Conservation (phyloP, 2,329 filamentous ascomycete species). For the Trichoderma koningii region DNA sequence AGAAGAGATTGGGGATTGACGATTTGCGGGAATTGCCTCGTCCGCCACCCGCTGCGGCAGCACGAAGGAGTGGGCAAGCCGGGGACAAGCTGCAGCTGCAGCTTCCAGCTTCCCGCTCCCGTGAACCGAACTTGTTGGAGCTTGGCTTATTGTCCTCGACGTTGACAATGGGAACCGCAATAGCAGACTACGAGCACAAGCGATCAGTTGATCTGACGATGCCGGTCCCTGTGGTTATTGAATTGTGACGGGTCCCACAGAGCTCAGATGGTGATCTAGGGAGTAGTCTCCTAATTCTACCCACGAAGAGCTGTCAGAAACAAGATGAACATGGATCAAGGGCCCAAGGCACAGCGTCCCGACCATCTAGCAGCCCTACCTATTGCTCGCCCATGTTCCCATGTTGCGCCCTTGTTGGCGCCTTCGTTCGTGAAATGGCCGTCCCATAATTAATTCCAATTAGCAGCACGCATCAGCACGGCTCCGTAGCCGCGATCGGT, state of each 20-base stretch:
- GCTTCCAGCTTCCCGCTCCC: too few relatives aligned
- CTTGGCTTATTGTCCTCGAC: constrained; percentile 1
- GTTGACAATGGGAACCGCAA: neutral
- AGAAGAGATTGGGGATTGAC: too few relatives aligned
- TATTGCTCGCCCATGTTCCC: neutral
- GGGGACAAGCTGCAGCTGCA: too few relatives aligned
- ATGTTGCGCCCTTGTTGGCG: neutral
- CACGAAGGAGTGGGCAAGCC: too few relatives aligned
- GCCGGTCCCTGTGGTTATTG: neutral
- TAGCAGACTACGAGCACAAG: neutral
- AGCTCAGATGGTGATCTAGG: neutral
- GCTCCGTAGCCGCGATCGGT: constrained; percentile 18
- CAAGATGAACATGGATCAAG: constrained; percentile 1
- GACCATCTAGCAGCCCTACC: constrained; percentile 16
- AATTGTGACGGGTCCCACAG: constrained; percentile 20
- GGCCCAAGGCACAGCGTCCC: neutral
- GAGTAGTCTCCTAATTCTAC: too few relatives aligned
- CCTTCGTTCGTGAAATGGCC: neutral
- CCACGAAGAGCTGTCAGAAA: neutral
- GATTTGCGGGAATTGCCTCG: too few relatives aligned
- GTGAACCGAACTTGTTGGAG: neutral
- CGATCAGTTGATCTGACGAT: too few relatives aligned
- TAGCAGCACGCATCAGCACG: neutral
- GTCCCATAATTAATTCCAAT: constrained; percentile 16
- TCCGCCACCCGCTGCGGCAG: too few relatives aligned